Evolutionary conservation across 306 rosid species (phyloP).

Genomic region (Vigna hirtella): DNA sequence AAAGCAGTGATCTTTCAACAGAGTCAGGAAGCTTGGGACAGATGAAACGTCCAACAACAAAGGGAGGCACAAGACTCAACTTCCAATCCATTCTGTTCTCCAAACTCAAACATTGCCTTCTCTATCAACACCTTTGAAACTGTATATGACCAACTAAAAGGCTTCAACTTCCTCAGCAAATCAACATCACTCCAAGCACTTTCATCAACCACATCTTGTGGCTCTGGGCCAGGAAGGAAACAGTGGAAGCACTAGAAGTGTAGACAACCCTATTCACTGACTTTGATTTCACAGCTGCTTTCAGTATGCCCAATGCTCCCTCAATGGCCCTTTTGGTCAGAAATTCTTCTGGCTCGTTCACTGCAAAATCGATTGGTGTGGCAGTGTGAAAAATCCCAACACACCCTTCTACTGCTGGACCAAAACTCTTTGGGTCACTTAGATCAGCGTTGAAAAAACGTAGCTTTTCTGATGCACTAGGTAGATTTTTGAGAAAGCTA

Average conservation of each 20-base stretch:
- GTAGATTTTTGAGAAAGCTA: conserved; percentile 62
- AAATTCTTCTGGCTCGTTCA: conserved; percentile 51
- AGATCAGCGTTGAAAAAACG: conserved; percentile 68
- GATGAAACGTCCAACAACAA: conserved; percentile 64
- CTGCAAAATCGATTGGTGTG: conserved; percentile 48
- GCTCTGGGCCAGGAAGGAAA: background rate
- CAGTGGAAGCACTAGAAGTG: conserved; percentile 63
- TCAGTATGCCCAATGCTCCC: conserved; percentile 62
- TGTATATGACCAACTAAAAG: conserved; percentile 46
- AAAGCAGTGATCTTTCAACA: conserved; percentile 39
- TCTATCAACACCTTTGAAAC: conserved; percentile 66
- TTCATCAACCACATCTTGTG: conserved; percentile 52
- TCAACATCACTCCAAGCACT: conserved; percentile 63
- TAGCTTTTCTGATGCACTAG: conserved; percentile 59
- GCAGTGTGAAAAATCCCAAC: conserved; percentile 65
- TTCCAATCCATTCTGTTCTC: conserved; percentile 57
- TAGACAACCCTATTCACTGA: conserved; percentile 67
- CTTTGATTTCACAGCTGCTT: conserved; percentile 52
- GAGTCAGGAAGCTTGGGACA: conserved; percentile 65
- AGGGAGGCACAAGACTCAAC: conserved; percentile 60
- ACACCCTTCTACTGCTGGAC: conserved; percentile 61
- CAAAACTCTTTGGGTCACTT: conserved; percentile 56
- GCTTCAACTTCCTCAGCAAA: conserved; percentile 28
- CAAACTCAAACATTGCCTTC: conserved; percentile 48
- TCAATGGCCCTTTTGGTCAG: conserved; percentile 55